Evolutionary conservation across 192 early-diverging fungal species (phyloP).

Genomic region (Dimargaris xerosporica): DNA sequence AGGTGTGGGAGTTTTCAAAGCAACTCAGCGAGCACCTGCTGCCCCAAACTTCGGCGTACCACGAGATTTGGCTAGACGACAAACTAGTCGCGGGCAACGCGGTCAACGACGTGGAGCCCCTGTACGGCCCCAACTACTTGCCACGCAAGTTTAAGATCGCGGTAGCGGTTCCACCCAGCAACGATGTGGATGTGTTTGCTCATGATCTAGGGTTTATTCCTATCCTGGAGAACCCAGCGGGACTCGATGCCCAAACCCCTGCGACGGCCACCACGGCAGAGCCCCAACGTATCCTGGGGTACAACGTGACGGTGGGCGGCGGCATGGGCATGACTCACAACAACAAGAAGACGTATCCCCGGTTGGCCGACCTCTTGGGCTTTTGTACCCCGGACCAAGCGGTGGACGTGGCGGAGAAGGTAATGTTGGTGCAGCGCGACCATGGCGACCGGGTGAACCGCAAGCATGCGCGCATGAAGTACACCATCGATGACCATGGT

Average conservation of each 20-base stretch:
- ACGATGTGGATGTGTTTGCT: conserved; percentile 93
- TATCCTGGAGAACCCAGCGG: conserved; percentile 40
- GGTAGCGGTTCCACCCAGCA: conserved; percentile 86
- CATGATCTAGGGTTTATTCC: conserved; percentile 92
- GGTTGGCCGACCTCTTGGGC: conserved; percentile 60
- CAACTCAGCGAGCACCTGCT: conserved; percentile 62
- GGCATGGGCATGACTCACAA: conserved; percentile 98
- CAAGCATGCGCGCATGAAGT: conserved; percentile 96
- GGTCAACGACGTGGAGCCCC: conserved; percentile 72
- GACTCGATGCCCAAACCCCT: conserved; percentile 20
- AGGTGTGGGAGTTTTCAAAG: conserved; percentile 56
- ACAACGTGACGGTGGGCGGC: conserved; percentile 88
- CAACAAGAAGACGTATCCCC: conserved; percentile 94
- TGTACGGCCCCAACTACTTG: conserved; percentile 85
- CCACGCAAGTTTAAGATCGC: conserved; percentile 96
- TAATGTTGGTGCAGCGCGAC: conserved; percentile 87
- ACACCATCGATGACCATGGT: conserved; percentile 92
- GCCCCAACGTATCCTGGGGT: conserved; percentile 54
- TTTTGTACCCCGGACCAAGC: conserved; percentile 67
- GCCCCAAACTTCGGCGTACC: conserved; percentile 80
- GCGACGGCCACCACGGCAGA: too few relatives aligned
- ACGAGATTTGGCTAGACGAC: conserved; percentile 95
- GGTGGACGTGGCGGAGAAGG: conserved; percentile 71
- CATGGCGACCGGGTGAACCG: conserved; percentile 93
- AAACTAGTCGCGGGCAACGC: conserved; percentile 68